Evolutionary conservation across 1,139 yeast genomes (phyloP).

Genomic region (Scheffersomyces titani): DNA sequence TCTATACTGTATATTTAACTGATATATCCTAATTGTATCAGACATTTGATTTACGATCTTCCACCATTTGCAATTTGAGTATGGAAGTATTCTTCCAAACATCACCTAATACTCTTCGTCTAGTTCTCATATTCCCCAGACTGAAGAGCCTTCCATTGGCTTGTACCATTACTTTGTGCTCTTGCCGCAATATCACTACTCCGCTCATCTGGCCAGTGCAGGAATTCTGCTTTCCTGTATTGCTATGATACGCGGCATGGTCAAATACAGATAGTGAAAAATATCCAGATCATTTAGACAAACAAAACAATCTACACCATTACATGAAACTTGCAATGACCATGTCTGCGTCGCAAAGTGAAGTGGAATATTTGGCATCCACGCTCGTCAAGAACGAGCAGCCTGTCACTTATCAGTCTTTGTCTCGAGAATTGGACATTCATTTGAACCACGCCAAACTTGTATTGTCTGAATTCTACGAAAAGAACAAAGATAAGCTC

Average conservation of each 20-base stretch:
- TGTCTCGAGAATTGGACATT: slow-evolving; percentile 27
- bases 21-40: too few relatives aligned
- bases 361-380: slow-evolving; percentile 31
- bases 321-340: slow-evolving; percentile 24
- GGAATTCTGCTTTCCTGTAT: background rate
- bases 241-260: background rate
- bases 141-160: background rate
- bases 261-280: background rate
- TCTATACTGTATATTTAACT: too few relatives aligned
- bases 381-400: slow-evolving; percentile 24
- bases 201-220: slow-evolving; percentile 1
- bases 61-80: too few relatives aligned
- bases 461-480: slow-evolving; percentile 32
- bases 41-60: too few relatives aligned
- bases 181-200: background rate
- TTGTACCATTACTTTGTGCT: background rate
- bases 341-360: slow-evolving; percentile 31
- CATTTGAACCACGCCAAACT: slow-evolving; percentile 33
- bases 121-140: background rate
- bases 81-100: background rate
- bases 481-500: slow-evolving; percentile 30
- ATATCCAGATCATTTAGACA: background rate
- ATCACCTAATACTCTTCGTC: background rate
- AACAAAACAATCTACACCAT: background rate
- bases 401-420: slow-evolving; percentile 32